Evolutionary conservation across 257 asterid species (phyloP).

Genomic region (Nicotiana obtusifolia): DNA sequence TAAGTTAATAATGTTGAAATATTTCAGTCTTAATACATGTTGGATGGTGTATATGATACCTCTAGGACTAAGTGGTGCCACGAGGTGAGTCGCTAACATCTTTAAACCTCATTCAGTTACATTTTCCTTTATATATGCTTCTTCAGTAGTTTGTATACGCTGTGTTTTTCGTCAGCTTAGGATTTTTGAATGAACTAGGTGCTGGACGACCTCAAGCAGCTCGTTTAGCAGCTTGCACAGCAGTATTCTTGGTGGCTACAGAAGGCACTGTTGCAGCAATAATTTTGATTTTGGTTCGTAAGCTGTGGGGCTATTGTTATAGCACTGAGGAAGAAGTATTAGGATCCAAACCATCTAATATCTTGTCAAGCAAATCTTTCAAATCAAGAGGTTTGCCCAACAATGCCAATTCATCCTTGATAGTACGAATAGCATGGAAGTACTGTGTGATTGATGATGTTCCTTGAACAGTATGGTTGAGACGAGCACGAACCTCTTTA

Average conservation of each 20-base stretch:
- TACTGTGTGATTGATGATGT: no score
- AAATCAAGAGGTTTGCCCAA: no score
- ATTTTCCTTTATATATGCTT: neutral
- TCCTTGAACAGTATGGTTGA: no score
- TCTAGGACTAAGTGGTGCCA: constrained; percentile 9
- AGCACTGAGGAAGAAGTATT: constrained; percentile 18
- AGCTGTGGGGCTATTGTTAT: constrained; percentile 16
- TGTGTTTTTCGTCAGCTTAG: neutral
- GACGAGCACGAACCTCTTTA: no score
- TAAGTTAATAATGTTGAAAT: neutral
- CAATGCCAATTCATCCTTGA: no score
- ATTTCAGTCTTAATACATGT: constrained; percentile 16
- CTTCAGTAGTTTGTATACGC: neutral
- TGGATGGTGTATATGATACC: constrained; percentile 13
- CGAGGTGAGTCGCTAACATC: constrained; percentile 4
- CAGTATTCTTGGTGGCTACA: neutral
- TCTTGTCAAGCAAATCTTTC: no score
- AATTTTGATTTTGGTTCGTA: constrained; percentile 5
- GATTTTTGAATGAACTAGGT: constrained; percentile 17
- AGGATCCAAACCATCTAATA: no score
- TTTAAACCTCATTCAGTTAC: neutral
- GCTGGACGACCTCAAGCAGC: constrained; percentile 16
- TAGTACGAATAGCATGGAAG: no score
- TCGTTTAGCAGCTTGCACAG: constrained; percentile 7
- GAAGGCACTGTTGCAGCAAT: constrained; percentile 9